These are phyloP conservation scores for Neurospora sp. DNA, from an alignment of 2,329 filamentous ascomycete genomes.

Conservation along the genomic window DNA sequence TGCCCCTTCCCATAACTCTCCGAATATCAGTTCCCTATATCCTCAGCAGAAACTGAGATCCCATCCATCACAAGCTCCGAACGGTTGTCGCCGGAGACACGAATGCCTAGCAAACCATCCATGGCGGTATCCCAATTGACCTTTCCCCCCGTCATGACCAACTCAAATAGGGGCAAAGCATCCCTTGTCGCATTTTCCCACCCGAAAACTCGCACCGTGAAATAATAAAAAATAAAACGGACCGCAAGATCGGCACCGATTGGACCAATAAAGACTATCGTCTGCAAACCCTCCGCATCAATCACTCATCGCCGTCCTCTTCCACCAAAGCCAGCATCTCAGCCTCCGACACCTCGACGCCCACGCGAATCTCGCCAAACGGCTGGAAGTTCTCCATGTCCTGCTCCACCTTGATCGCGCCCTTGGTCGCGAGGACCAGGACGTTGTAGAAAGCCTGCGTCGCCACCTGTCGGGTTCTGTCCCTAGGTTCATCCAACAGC, in stretches of 20 bases:
- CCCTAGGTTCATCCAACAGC: conserved; percentile 47
- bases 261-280: not conserved
- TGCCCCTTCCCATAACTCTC: not conserved
- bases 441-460: conserved; percentile 70
- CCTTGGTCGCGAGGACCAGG: conserved; percentile 59
- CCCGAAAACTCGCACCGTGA: not conserved
- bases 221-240: not conserved
- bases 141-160: not conserved
- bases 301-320: not conserved
- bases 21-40: not conserved
- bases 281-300: not conserved
- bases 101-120: not conserved
- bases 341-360: conserved; percentile 20
- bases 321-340: not conserved
- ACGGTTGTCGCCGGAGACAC: not conserved
- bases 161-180: not conserved
- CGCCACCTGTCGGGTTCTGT: conserved; percentile 49
- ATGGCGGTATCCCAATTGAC: not conserved
- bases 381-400: conserved; percentile 25
- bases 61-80: not conserved
- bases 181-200: not conserved
- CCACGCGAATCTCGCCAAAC: conserved; percentile 39
- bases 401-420: conserved; percentile 53
- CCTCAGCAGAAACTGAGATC: not conserved
- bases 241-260: not conserved